These are phyloP conservation scores for Xylaria acuta DNA, from an alignment of 495 filamentous ascomycete genomes.

Conservation along the genomic window DNA sequence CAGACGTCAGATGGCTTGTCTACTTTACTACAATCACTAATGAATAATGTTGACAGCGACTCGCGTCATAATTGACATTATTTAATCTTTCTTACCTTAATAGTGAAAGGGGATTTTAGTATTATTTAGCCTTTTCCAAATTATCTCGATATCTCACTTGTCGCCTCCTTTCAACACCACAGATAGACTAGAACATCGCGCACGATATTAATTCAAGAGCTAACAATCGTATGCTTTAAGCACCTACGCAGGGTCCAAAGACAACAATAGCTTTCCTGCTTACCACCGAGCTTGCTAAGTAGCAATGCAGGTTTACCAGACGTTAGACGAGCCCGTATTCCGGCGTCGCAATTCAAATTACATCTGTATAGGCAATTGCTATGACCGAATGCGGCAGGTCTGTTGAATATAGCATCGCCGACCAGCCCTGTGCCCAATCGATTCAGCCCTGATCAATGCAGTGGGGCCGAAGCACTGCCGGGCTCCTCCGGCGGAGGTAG, in stretches of 20 bases:
- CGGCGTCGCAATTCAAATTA: neutral
- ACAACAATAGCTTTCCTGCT: neutral
- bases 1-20: neutral
- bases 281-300: neutral
- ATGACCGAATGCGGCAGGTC: conserved; percentile 19
- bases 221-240: neutral
- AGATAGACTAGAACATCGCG: neutral
- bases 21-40: neutral
- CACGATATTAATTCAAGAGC: neutral
- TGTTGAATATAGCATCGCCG: conserved; percentile 3
- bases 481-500: neutral
- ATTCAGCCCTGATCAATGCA: conserved; percentile 9
- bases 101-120: neutral
- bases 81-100: neutral
- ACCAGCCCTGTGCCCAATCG: conserved; percentile 14
- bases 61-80: neutral
- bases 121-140: neutral
- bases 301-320: neutral
- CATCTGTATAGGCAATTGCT: neutral
- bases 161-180: neutral
- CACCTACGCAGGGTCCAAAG: neutral
- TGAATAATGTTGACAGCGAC: conserved; percentile 2
- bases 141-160: neutral
- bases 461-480: conserved; percentile 14
- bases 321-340: neutral